Conservation (phyloP, 495 filamentous ascomycete genomes). For the Eremomyces bilateralis region DNA sequence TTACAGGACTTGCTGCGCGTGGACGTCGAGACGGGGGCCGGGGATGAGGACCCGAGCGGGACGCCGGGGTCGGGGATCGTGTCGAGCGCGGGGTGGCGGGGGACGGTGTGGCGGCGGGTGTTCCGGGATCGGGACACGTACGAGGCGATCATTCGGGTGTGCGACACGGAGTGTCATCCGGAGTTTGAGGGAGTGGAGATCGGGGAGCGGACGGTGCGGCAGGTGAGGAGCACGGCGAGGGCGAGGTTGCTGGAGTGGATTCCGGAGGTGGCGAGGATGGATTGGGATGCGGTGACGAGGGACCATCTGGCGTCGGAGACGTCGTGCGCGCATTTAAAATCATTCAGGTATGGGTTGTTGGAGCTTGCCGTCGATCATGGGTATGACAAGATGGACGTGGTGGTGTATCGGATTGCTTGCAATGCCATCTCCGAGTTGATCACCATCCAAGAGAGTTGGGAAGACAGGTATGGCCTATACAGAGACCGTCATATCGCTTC, state of each 20-base stretch:
- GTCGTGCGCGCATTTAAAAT: conserved; percentile 23
- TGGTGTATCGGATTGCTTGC: conserved; percentile 63
- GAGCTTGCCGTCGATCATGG: conserved; percentile 64
- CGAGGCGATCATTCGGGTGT: conserved; percentile 29
- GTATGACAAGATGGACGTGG: conserved; percentile 38
- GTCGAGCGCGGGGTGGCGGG: conserved; percentile 31
- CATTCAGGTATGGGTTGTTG: conserved; percentile 33
- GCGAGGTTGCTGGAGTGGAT: conserved; percentile 52
- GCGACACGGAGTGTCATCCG: too few species aligned
- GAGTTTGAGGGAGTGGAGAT: too few species aligned
- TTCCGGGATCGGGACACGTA: conserved; percentile 34
- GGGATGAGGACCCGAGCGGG: conserved; percentile 13
- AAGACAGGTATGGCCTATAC: conserved; percentile 3
- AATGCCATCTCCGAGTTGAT: conserved; percentile 37
- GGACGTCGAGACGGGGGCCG: conserved; percentile 27
- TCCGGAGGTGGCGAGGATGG: conserved; percentile 38
- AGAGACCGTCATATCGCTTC: conserved; percentile 1
- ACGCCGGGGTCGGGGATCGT: conserved; percentile 19
- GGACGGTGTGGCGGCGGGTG: conserved; percentile 48
- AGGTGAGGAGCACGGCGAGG: too few species aligned
- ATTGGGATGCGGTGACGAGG: conserved; percentile 36
- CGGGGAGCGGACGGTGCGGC: conserved; percentile 49
- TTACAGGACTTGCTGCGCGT: conserved; percentile 50
- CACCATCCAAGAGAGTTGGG: conserved; percentile 7
- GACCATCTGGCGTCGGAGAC: conserved; percentile 41